Evolutionary conservation across 2,329 filamentous ascomycete genomes (phyloP), one percentile per base, ranked within the genome.

Genomic region (Fusarium pseudoanthophilum): DNA sequence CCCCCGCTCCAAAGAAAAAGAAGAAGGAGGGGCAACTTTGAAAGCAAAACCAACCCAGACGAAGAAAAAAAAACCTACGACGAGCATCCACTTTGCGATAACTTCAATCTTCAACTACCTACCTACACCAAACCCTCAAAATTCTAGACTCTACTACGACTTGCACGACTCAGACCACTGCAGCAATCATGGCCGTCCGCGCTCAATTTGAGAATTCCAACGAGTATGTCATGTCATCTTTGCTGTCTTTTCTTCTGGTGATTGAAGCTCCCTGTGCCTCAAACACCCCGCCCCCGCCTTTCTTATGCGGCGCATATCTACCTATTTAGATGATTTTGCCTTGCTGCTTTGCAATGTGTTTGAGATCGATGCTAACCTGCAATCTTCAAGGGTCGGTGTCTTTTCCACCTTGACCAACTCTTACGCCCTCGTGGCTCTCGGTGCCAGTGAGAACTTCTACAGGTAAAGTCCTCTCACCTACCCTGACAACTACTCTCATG

Each of bases 361-460:
- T 34, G 26, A 36, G 36, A 56, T 36, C 21, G 14, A 16, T 59
- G 20, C 73, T 78, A 40, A 78, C 62, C 24, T 58, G 32, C 1
- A 28, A 32, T 64, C 32, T 42, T 37, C 80, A n/a, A 98, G 95
- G 86, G 93, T 99, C 82, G 96, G 96, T 83, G 96, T 98, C 81
- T 99, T 99, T 85, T 86, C 95, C 70, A 97, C 94, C 71, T 92
- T 99, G 82, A 99, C 96, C 78, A 99, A 99, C 86, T 95, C 94
- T 69, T 99, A 97, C 85, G 95, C 95, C 78, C 89, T 99, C 79
- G 94, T 98, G 78, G 95, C 95, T 75, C 91, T 97, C 76, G 96
- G 96, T 81, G 95, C 94, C 78, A 97, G 94, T 80, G 95, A 98
- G 88, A 98, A 98, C 90, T 99, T 99, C 85, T 98, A 98, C 91